Percentiles rank a stretch among this genome's conserved stretches.
phyloP scores from a whole-genome alignment of 1,284 basidiomycete genomes.

The Megacollybia platyphylla region DNA sequence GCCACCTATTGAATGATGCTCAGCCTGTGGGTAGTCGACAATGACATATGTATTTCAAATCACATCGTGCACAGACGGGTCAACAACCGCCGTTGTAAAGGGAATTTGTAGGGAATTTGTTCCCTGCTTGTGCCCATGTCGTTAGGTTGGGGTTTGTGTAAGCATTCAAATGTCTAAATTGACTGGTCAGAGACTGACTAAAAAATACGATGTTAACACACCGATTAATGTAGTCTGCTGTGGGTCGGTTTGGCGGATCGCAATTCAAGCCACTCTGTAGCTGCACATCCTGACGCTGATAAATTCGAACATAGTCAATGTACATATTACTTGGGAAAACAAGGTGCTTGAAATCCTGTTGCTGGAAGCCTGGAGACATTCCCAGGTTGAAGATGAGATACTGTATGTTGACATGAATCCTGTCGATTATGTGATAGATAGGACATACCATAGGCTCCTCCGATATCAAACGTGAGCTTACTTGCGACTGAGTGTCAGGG shows the following conservation, averaged over 20 bases:
- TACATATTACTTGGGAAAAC: conserved; percentile 61
- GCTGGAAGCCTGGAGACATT: conserved; percentile 58
- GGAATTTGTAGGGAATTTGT: conserved; percentile 59
- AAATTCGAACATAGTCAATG: conserved; percentile 69
- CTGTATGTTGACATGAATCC: conserved; percentile 10
- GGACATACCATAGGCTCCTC: conserved; percentile 50
- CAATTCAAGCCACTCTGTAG: conserved; percentile 43
- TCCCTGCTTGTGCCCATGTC: conserved; percentile 58
- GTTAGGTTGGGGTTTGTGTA: conserved; percentile 66
- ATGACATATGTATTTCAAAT: neutral
- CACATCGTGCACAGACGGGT: conserved; percentile 10
- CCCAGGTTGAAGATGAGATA: conserved; percentile 59
- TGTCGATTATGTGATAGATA: neutral
- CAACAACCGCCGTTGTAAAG: conserved; percentile 33
- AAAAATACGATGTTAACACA: conserved; percentile 15
- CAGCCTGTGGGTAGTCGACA: neutral
- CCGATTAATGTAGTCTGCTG: conserved; percentile 44
- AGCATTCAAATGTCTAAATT: conserved; percentile 45
- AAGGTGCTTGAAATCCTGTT: conserved; percentile 51
- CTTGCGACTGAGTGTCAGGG: conserved; percentile 36
- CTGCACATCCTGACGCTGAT: conserved; percentile 46
- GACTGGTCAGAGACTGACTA: conserved; percentile 1
- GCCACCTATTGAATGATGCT: neutral
- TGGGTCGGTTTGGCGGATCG: conserved; percentile 51
- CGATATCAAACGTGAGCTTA: conserved; percentile 56